Conservation (phyloP, 257 asterid species). For the Solanum habrochaites region DNA sequence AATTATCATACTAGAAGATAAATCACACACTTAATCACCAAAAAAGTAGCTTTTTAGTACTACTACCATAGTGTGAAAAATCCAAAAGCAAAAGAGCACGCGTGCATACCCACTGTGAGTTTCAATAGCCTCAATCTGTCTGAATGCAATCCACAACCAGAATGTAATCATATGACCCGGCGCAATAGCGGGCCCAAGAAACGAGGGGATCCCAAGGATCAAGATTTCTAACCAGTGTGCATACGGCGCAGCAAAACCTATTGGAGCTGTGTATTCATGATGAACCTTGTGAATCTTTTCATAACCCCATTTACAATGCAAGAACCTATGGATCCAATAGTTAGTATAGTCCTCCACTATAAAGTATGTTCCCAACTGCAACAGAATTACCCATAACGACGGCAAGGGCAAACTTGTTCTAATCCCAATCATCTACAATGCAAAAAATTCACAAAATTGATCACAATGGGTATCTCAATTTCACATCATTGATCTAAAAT, state of each 20-base stretch:
- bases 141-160: slow-evolving; percentile 92
- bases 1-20: slow-evolving; percentile 30
- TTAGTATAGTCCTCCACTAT: slow-evolving; percentile 82
- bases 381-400: slow-evolving; percentile 55
- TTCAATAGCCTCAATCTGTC: slow-evolving; percentile 98
- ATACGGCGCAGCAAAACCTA: slow-evolving; percentile 90
- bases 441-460: not conserved
- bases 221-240: slow-evolving; percentile 97
- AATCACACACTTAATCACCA: slow-evolving; percentile 22
- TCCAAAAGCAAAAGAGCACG: slow-evolving; percentile 28
- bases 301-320: slow-evolving; percentile 94
- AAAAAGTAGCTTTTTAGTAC: not conserved
- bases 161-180: slow-evolving; percentile 94
- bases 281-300: slow-evolving; percentile 96
- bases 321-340: slow-evolving; percentile 90
- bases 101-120: slow-evolving; percentile 97
- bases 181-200: slow-evolving; percentile 81
- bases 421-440: slow-evolving; percentile 61
- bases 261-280: slow-evolving; percentile 92
- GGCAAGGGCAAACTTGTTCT: slow-evolving; percentile 92
- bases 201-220: slow-evolving; percentile 95
- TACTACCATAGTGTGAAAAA: not conserved
- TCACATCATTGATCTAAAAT: not conserved
- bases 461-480: not conserved
- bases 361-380: slow-evolving; percentile 71